phyloP scores from a whole-genome alignment of 129 eudicot genomes.

The Flaveria trinervia region DNA sequence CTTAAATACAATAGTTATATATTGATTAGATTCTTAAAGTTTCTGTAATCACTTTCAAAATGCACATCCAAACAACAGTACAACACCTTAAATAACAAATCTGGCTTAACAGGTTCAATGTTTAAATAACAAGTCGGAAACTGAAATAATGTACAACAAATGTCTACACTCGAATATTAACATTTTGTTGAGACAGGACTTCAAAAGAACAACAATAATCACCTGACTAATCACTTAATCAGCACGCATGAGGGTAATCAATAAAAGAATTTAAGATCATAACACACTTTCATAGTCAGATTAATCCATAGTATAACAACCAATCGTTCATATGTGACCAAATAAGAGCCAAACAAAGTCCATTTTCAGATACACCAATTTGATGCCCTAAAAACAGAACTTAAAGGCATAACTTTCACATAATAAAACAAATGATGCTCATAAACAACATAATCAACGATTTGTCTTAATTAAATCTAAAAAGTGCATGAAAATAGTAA shows the following conservation, averaged over 20 bases:
- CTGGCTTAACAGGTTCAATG: background rate
- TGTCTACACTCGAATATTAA: background rate
- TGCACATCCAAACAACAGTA: background rate
- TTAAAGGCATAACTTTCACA: background rate
- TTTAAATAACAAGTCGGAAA: background rate
- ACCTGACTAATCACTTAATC: background rate
- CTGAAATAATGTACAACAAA: background rate
- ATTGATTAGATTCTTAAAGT: background rate
- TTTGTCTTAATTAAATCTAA: background rate
- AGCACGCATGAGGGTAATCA: background rate
- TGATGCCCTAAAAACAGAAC: background rate
- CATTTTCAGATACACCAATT: background rate
- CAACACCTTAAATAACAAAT: background rate
- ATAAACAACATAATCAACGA: conserved; percentile 10
- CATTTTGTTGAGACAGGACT: background rate
- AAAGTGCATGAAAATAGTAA: background rate
- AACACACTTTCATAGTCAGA: conserved; percentile 4
- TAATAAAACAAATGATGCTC: conserved; percentile 9
- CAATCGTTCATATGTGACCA: background rate
- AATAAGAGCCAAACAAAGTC: background rate
- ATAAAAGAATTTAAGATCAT: background rate
- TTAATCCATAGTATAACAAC: background rate
- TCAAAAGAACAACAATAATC: background rate
- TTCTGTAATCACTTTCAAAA: background rate
- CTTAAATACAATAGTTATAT: background rate